phyloP scores from a whole-genome alignment of 1,284 basidiomycete genomes.

The Puccinia horiana region DNA sequence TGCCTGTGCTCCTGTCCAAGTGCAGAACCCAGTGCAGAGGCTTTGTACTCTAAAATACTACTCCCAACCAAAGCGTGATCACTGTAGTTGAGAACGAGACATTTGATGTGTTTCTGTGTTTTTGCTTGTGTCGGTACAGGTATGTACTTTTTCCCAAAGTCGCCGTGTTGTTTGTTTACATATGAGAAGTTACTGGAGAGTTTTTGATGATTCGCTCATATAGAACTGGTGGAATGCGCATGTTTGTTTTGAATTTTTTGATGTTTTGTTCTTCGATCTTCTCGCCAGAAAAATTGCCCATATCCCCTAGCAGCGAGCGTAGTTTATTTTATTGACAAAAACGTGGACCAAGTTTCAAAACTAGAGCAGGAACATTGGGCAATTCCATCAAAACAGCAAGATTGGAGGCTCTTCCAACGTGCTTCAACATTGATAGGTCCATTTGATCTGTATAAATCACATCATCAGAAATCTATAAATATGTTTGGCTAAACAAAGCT shows the following conservation, averaged over 20 bases:
- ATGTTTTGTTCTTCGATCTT: neutral
- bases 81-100: neutral
- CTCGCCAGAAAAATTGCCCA: neutral
- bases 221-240: neutral
- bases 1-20: neutral
- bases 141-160: neutral
- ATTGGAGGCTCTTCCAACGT: slow-evolving; percentile 32
- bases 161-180: slow-evolving; percentile 21
- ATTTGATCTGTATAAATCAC: slow-evolving; percentile 7
- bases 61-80: neutral
- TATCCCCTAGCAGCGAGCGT: neutral
- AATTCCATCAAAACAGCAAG: slow-evolving; percentile 10
- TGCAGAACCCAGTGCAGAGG: neutral
- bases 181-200: neutral
- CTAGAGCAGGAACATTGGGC: neutral
- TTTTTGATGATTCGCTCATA: slow-evolving; percentile 10
- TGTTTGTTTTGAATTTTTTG: neutral
- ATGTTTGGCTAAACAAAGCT: neutral
- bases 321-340: neutral
- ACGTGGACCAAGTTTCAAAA: neutral
- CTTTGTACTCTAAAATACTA: neutral
- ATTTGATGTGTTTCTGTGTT: neutral
- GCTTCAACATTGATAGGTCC: slow-evolving; percentile 18
- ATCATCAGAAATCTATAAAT: neutral
- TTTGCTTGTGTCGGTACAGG: slow-evolving; percentile 9